These are phyloP conservation scores for Alternaria panax DNA, from an alignment of 2,329 filamentous ascomycete genomes.

Conservation along the genomic window DNA sequence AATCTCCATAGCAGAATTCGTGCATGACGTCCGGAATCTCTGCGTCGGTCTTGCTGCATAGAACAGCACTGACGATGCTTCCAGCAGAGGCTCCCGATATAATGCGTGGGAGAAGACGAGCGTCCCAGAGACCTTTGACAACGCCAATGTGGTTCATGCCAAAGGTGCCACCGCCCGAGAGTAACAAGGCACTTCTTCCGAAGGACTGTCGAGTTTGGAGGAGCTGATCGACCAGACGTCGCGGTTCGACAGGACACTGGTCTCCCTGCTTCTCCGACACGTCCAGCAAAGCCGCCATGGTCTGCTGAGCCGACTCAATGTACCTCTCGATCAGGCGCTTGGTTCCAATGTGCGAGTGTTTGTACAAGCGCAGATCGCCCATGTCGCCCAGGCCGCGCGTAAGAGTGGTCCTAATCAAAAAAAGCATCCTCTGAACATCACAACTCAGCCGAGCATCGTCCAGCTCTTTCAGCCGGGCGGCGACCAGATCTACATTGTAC, in stretches of 20 bases:
- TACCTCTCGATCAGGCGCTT: slow-evolving; percentile 88
- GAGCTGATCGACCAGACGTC: slow-evolving; percentile 70
- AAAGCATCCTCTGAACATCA: slow-evolving; percentile 79
- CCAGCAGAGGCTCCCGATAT: slow-evolving; percentile 88
- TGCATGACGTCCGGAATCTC: slow-evolving; percentile 75
- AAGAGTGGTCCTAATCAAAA: slow-evolving; percentile 79
- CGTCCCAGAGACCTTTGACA: slow-evolving; percentile 79
- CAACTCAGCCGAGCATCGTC: slow-evolving; percentile 75
- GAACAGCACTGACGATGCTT: slow-evolving; percentile 82
- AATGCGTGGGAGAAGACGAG: slow-evolving; percentile 78
- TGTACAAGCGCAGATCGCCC: slow-evolving; percentile 82
- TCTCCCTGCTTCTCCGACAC: slow-evolving; percentile 59
- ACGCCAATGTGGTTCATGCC: slow-evolving; percentile 94
- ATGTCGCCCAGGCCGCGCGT: slow-evolving; percentile 85
- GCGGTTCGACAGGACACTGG: slow-evolving; percentile 64
- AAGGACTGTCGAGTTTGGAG: slow-evolving; percentile 79
- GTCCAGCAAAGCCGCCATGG: slow-evolving; percentile 75
- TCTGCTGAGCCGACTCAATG: slow-evolving; percentile 78
- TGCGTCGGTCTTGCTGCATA: slow-evolving; percentile 79
- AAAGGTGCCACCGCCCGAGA: slow-evolving; percentile 88
- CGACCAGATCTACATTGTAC: slow-evolving; percentile 75
- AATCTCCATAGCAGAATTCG: slow-evolving; percentile 78
- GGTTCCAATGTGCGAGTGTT: slow-evolving; percentile 83
- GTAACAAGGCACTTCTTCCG: slow-evolving; percentile 80
- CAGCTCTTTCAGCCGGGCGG: slow-evolving; percentile 73